Conservation (phyloP, 257 asterid genomes). For the Jasminum sambac region DNA sequence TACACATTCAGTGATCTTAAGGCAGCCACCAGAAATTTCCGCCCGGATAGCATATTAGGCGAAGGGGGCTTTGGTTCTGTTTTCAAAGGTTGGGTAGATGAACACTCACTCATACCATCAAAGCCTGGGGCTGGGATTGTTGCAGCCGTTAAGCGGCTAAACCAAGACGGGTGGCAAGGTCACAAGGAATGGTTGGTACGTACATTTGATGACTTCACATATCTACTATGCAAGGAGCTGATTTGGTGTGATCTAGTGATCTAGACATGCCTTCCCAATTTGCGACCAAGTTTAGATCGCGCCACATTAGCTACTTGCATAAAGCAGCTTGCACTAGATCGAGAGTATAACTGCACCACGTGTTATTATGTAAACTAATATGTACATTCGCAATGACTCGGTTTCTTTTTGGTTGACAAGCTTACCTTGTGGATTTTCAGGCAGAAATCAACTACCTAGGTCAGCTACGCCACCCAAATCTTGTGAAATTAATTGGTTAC, state of each 20-base stretch:
- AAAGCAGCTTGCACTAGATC: too few species aligned
- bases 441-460: slow-evolving; percentile 93
- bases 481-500: slow-evolving; percentile 78
- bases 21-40: slow-evolving; percentile 77
- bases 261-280: too few species aligned
- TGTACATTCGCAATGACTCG: too few species aligned
- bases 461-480: slow-evolving; percentile 77
- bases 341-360: too few species aligned
- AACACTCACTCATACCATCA: slow-evolving; percentile 56
- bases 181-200: slow-evolving; percentile 95
- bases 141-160: slow-evolving; percentile 83
- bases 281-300: too few species aligned
- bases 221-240: background rate
- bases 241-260: too few species aligned
- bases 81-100: slow-evolving; percentile 88
- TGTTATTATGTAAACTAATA: too few species aligned
- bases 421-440: slow-evolving; percentile 35
- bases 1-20: slow-evolving; percentile 68
- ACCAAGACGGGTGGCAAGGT: slow-evolving; percentile 92
- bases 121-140: slow-evolving; percentile 75
- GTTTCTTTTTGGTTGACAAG: slow-evolving; percentile 6
- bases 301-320: too few species aligned
- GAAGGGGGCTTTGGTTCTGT: slow-evolving; percentile 96
- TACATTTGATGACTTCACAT: background rate
- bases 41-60: slow-evolving; percentile 86